Percentiles rank a stretch among this genome's conserved stretches.
Conservation (phyloP, 305 asterid species). For the Withania somnifera region DNA sequence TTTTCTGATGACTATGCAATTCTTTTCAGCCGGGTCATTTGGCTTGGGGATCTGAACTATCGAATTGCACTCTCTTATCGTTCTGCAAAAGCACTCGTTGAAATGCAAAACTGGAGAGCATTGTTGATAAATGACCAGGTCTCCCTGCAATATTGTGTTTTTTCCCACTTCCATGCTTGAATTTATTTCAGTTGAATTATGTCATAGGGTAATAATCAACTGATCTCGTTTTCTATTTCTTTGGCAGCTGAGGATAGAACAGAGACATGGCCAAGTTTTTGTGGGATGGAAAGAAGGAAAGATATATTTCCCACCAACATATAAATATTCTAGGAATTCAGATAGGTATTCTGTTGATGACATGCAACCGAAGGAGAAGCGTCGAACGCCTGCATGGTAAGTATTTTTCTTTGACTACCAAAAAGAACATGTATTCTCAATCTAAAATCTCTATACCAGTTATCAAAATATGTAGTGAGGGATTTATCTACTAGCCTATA, state of each 20-base stretch:
- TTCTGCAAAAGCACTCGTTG: slow-evolving; percentile 27
- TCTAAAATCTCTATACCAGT: neutral
- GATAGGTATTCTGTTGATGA: slow-evolving; percentile 25
- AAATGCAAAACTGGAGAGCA: slow-evolving; percentile 31
- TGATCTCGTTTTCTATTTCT: neutral
- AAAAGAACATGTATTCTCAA: neutral
- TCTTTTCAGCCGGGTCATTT: slow-evolving; percentile 18
- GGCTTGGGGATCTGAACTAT: slow-evolving; percentile 30
- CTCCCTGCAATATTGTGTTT: neutral
- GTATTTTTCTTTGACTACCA: neutral
- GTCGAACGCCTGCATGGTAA: slow-evolving; percentile 28
- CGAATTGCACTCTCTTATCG: slow-evolving; percentile 21
- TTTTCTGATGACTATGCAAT: neutral
- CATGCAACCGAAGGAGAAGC: slow-evolving; percentile 21
- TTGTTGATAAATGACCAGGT: slow-evolving; percentile 29
- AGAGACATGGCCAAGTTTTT: slow-evolving; percentile 20
- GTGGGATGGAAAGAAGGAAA: slow-evolving; percentile 29
- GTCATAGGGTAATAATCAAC: neutral
- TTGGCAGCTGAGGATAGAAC: slow-evolving; percentile 24
- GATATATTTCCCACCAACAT: slow-evolving; percentile 29
- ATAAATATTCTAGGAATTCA: slow-evolving; percentile 25
- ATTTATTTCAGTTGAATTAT: neutral
- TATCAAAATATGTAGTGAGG: neutral
- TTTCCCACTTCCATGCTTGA: neutral
- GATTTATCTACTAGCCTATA: neutral